A percentile compares a stretch with the other conserved stretches of the same genome.
Evolutionary conservation across 192 early-diverging fungal species (phyloP).

Genomic region (Rhizophagus prolifer): DNA sequence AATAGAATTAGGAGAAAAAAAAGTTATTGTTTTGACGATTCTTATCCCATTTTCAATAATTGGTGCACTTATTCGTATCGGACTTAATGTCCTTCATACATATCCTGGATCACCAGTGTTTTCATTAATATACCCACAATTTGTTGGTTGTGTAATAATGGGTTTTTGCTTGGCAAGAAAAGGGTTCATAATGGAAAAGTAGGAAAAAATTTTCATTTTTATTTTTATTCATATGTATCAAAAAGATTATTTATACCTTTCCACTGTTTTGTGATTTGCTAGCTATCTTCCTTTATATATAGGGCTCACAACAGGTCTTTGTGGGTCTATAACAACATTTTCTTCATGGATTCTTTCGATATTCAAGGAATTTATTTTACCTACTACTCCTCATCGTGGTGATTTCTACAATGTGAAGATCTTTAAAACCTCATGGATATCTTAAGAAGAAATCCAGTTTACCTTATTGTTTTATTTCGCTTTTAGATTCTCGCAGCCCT

Average conservation of each 20-base stretch:
- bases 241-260: background rate
- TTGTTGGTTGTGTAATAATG: constrained; percentile 67
- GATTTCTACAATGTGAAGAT: constrained; percentile 42
- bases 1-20: constrained; percentile 10
- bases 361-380: constrained; percentile 48
- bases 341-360: constrained; percentile 72
- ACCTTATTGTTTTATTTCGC: background rate
- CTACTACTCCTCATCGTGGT: constrained; percentile 21
- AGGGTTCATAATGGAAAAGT: constrained; percentile 28
- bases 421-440: background rate
- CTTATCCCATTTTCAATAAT: constrained; percentile 61
- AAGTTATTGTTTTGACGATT: background rate
- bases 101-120: constrained; percentile 63
- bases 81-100: constrained; percentile 51
- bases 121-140: constrained; percentile 62
- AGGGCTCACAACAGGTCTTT: constrained; percentile 67
- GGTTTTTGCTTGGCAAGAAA: constrained; percentile 43
- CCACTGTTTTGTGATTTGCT: background rate
- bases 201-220: constrained; percentile 9
- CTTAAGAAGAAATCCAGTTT: background rate
- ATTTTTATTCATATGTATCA: background rate
- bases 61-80: constrained; percentile 64
- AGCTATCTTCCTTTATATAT: constrained; percentile 49
- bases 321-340: constrained; percentile 82
- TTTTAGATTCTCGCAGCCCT: constrained; percentile 42